Conservation (phyloP, 768 basidiomycete species). For the Boletus insuetus region DNA sequence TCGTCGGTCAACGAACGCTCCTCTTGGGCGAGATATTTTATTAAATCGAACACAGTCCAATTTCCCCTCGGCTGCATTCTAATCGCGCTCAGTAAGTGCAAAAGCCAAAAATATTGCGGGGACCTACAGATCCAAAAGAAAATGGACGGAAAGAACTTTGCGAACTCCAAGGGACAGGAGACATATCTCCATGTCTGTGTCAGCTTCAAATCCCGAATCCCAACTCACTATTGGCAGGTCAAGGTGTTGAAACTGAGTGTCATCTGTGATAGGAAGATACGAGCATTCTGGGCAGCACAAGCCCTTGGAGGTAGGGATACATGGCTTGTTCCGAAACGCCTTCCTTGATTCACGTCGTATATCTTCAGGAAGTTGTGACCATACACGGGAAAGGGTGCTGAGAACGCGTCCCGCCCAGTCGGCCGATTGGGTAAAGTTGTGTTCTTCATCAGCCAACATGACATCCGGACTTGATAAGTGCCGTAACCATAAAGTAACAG, state of each 20-base stretch:
- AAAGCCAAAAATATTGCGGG: not conserved
- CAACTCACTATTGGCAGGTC: not conserved
- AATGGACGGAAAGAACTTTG: not conserved
- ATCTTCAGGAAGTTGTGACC: too few relatives aligned
- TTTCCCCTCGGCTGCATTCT: not conserved
- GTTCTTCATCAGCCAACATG: too few relatives aligned
- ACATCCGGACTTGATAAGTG: too few relatives aligned
- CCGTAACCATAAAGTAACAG: too few relatives aligned
- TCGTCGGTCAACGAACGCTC: not conserved
- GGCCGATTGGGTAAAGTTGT: too few relatives aligned
- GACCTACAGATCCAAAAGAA: not conserved
- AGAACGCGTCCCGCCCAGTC: too few relatives aligned
- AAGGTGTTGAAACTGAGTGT: conserved; percentile 25
- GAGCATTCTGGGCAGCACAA: too few relatives aligned
- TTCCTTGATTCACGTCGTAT: too few relatives aligned
- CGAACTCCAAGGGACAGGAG: conserved; percentile 1
- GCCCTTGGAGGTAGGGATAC: too few relatives aligned
- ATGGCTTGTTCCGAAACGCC: too few relatives aligned
- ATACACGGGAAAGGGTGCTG: too few relatives aligned
- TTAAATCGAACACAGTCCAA: not conserved
- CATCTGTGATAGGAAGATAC: too few relatives aligned
- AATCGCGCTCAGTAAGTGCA: not conserved
- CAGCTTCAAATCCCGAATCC: conserved; percentile 35
- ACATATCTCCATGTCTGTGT: not conserved
- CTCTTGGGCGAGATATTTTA: not conserved